Conservation (phyloP, 2,329 filamentous ascomycete species). For the Cadophora sp. region DNA sequence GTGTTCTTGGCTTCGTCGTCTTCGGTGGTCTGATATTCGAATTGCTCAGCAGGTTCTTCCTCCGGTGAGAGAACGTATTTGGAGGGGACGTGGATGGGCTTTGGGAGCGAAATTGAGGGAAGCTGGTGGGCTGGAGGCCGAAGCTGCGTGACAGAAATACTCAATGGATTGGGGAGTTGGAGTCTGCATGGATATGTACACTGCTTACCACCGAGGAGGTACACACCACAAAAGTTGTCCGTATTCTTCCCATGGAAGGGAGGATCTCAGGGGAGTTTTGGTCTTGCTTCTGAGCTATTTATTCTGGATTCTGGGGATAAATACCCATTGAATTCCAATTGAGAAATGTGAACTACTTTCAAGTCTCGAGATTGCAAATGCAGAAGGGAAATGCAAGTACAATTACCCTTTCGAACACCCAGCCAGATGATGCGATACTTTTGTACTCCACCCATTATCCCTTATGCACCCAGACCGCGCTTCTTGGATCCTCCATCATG, state of each 20-base stretch:
- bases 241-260: neutral
- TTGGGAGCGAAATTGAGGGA: neutral
- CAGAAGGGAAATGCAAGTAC: constrained; percentile 22
- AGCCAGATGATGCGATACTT: neutral
- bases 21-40: constrained; percentile 48
- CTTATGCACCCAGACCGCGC: constrained; percentile 46
- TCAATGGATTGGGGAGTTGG: neutral
- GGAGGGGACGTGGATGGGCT: neutral
- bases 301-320: neutral
- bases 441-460: neutral
- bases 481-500: constrained; percentile 46
- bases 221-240: constrained; percentile 22
- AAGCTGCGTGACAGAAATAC: neutral
- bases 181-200: neutral
- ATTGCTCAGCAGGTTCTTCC: constrained; percentile 45
- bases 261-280: constrained; percentile 1
- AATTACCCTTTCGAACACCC: constrained; percentile 9
- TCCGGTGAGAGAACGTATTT: constrained; percentile 29
- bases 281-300: constrained; percentile 3
- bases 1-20: constrained; percentile 43
- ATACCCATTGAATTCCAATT: neutral
- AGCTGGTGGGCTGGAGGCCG: neutral
- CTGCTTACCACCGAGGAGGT: neutral
- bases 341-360: neutral
- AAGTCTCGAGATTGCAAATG: neutral